A percentile compares a stretch with the other conserved stretches of the same genome.
Conservation (phyloP, 768 basidiomycete genomes). For the Tricholoma furcatifolium region DNA sequence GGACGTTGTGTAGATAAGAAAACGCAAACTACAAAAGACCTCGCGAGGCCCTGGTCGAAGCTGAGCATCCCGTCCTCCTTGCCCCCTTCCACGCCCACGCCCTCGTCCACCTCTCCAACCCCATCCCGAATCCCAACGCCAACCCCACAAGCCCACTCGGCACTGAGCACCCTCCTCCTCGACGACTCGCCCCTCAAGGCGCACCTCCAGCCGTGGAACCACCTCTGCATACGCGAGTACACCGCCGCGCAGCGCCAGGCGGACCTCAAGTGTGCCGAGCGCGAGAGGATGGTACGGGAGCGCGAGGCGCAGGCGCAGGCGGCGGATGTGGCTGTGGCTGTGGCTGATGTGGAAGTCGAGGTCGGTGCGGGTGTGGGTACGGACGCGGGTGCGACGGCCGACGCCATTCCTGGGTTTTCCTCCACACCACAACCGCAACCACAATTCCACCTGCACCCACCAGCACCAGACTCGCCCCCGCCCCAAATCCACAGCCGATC, state of each 20-base stretch:
- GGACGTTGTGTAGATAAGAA: slow-evolving; percentile 33
- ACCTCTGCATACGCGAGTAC: slow-evolving; percentile 76
- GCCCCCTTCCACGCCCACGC: background rate
- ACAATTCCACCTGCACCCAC: background rate
- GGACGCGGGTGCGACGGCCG: too few relatives aligned
- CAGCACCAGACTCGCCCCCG: background rate
- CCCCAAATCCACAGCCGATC: background rate
- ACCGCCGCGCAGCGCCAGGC: slow-evolving; percentile 21
- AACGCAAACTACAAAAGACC: slow-evolving; percentile 69
- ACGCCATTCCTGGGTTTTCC: too few relatives aligned
- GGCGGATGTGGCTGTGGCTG: too few relatives aligned
- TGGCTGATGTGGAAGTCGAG: too few relatives aligned
- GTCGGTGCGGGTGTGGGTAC: too few relatives aligned
- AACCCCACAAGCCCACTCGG: slow-evolving; percentile 33
- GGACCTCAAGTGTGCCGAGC: slow-evolving; percentile 8
- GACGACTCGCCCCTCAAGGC: slow-evolving; percentile 59
- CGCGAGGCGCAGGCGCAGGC: too few relatives aligned
- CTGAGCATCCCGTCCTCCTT: slow-evolving; percentile 22
- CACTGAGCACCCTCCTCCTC: slow-evolving; percentile 44
- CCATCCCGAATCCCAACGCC: too few relatives aligned
- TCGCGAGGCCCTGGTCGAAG: slow-evolving; percentile 62
- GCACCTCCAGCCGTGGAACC: slow-evolving; percentile 76
- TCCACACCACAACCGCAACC: background rate
- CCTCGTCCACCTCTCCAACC: too few relatives aligned
- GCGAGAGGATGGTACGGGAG: slow-evolving; percentile 1